phyloP scores from a whole-genome alignment of 257 asterid species.

The Solanum sparsipilum region DNA sequence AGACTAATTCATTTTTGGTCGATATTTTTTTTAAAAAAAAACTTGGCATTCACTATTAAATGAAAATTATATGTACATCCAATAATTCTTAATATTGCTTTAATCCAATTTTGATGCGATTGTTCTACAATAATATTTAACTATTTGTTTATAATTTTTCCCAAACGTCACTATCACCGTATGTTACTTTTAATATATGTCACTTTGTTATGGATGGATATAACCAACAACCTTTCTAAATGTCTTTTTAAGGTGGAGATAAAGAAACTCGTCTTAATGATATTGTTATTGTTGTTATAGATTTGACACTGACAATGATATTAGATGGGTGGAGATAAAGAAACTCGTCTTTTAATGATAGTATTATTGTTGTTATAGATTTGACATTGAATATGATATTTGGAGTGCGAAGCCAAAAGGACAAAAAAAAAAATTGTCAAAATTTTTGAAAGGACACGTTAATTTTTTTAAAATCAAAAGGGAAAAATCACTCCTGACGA shows the following conservation, averaged over 20 bases:
- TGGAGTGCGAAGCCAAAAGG: rapidly evolving
- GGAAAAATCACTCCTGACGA: too few species aligned
- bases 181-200: neutral
- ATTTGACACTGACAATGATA: neutral
- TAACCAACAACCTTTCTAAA: neutral
- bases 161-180: neutral
- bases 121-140: neutral
- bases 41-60: neutral
- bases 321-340: neutral
- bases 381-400: too few species aligned
- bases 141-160: neutral
- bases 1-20: neutral
- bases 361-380: too few species aligned
- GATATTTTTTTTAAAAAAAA: too few species aligned
- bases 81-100: neutral
- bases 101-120: neutral
- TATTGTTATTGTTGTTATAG: neutral
- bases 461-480: too few species aligned
- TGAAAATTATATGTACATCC: neutral
- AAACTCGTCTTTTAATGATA: too few species aligned
- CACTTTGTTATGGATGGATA: neutral
- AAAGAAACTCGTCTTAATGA: neutral
- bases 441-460: rapidly evolving
- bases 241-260: too few species aligned
- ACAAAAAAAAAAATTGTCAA: too few species aligned